Evolutionary conservation across 2,329 filamentous ascomycete species (phyloP).

Genomic region (Aspergillus sp.): DNA sequence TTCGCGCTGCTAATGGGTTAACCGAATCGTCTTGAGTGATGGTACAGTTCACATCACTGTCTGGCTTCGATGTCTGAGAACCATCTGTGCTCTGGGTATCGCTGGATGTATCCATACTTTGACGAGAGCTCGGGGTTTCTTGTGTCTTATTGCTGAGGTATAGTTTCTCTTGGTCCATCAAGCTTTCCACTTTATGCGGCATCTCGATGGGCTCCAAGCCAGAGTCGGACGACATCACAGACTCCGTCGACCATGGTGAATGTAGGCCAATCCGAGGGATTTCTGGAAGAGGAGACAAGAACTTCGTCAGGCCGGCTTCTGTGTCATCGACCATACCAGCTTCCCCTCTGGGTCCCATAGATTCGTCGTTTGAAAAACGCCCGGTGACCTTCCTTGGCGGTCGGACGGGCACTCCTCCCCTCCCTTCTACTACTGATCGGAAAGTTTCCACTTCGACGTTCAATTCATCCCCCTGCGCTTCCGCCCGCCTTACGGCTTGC

Average conservation of each 20-base stretch:
- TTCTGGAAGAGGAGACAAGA: conserved; percentile 46
- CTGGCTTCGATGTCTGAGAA: conserved; percentile 16
- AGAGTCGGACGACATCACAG: conserved; percentile 59
- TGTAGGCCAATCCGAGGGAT: conserved; percentile 51
- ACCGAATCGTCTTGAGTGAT: background rate
- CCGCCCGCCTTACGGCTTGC: conserved; percentile 79
- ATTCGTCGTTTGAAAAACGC: conserved; percentile 62
- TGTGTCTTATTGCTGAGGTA: conserved; percentile 60
- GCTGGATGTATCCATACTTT: conserved; percentile 1
- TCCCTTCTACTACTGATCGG: conserved; percentile 44
- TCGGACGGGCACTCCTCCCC: conserved; percentile 61
- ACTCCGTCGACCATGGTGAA: conserved; percentile 66
- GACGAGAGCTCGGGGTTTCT: conserved; percentile 19
- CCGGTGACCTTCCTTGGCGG: conserved; percentile 76
- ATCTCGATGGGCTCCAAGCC: conserved; percentile 62
- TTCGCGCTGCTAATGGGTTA: background rate
- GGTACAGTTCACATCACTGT: background rate
- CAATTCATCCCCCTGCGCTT: conserved; percentile 77
- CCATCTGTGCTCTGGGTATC: conserved; percentile 1
- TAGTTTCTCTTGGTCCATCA: conserved; percentile 79
- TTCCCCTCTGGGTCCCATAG: conserved; percentile 65
- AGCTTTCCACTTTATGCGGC: conserved; percentile 68
- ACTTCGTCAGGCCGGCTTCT: conserved; percentile 56
- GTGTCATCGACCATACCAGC: conserved; percentile 48
- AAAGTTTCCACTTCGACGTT: conserved; percentile 90